phyloP scores from a whole-genome alignment of 2,329 filamentous ascomycete species.

The Cryphonectria radicalis region DNA sequence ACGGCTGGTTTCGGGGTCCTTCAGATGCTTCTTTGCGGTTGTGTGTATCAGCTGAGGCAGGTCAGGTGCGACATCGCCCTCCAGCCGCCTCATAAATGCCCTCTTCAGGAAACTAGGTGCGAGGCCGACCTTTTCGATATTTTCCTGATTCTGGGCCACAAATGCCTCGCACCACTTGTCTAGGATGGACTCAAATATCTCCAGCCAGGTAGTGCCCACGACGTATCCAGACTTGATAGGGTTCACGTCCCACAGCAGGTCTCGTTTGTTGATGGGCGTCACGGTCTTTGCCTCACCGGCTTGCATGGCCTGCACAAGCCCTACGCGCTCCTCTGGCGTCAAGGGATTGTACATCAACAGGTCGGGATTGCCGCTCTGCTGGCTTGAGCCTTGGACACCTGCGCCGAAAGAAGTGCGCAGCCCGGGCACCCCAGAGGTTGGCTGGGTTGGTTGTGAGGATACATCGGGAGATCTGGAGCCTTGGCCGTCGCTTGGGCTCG shows the following conservation, averaged over 20 bases:
- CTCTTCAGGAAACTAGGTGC: slow-evolving; percentile 8
- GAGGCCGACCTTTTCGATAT: slow-evolving; percentile 21
- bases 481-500: slow-evolving; percentile 21
- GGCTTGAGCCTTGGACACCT: neutral
- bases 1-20: slow-evolving; percentile 8
- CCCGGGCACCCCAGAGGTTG: slow-evolving; percentile 33
- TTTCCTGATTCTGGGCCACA: slow-evolving; percentile 14
- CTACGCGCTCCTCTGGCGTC: slow-evolving; percentile 16
- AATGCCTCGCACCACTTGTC: slow-evolving; percentile 25
- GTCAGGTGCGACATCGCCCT: neutral
- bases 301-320: slow-evolving; percentile 16
- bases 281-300: neutral
- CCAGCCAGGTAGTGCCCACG: slow-evolving; percentile 24
- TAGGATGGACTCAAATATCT: slow-evolving; percentile 23
- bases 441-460: slow-evolving; percentile 18
- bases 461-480: neutral
- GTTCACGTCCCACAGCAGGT: slow-evolving; percentile 13
- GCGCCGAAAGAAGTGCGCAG: slow-evolving; percentile 28
- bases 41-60: neutral
- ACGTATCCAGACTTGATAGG: slow-evolving; percentile 22
- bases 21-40: slow-evolving; percentile 1
- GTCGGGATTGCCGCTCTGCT: neutral
- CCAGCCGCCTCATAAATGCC: slow-evolving; percentile 9
- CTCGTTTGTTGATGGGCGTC: slow-evolving; percentile 4
- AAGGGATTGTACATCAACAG: slow-evolving; percentile 11